Evolutionary conservation across 1,139 yeast genomes (phyloP), one percentile per base, ranked within the genome.

Genomic region (Lodderomyces theae): DNA sequence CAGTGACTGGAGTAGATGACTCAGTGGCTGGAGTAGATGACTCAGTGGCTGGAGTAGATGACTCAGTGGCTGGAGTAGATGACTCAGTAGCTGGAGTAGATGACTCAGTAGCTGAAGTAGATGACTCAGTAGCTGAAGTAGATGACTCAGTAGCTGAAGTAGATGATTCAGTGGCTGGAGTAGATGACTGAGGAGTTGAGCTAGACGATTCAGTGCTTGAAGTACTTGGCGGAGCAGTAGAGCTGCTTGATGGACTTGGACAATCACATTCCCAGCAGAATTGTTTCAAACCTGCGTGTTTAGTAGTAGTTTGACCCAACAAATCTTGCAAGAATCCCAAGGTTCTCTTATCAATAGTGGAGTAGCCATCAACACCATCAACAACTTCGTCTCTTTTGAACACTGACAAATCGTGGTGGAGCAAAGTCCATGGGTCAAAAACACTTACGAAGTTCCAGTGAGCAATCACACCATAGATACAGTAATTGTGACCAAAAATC

Each of bases 241-340:
- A 9, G 12, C 35, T 15, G 9, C 29, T 13, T 11, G 37, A 23
- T 36, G 38, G n/a, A 26, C 32, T 19, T 12, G 36, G 13, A 41
- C 47, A 43, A 1, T 39, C 41, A 38, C 44, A 41, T 12, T 44
- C 47, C 42, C 44, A 44, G 37, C 47, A 44, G 30, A 37, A 37
- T 41, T 44, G 47, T 25, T 41, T 39, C 21, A 41, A 17, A 25
- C 39, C 39, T 26, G 39, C 39, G 16, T 19, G 16, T 15, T 23
- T 5, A 15, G 19, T 22, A 15, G 42, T 37, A 29, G 36, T 28
- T 17, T 34, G 19, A 9, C 31, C 28, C 16, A 44, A 40, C 12
- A 44, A 39, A 9, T 33, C 22, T 12, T 32, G 15, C 19, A 44
- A 19, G 9, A 39, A 25, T 23, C 34, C 34, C 22, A 43, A 25